Evolutionary conservation across 148 eudicot species (phyloP), one percentile per base, ranked within the genome.

Genomic region (Chenopodium formosanum): DNA sequence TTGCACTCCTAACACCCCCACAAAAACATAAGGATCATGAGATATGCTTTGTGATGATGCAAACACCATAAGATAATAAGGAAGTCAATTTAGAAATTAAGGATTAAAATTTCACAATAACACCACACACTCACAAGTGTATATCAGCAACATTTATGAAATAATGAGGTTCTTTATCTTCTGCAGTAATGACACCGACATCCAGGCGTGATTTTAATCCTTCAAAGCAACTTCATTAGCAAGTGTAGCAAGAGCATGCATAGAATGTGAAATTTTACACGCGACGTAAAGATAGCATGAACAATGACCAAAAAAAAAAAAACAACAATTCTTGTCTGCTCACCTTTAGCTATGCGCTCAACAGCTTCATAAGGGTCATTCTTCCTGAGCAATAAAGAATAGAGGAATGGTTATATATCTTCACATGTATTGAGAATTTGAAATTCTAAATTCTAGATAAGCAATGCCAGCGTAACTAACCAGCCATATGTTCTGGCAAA

Each of bases 61-160:
- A 37, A 37, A 10, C 52, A 63, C 77, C 70, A 76, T 10, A 81
- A 50, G 52, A 53, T 44, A 47, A 20, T 34, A 10, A 60, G 70
- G 32, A 75, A 78, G 23, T 56, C 46, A 37, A 10, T 27, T 16
- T 19, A 20, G 23, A 63, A 62, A 63, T 4, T 12, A 1, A 44
- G 17, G 31, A 10, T 9, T 60, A 32, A 37, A n/a, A 9, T 7
- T 67, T 32, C 4, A 47, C 66, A 67, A 80, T 32, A 53, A 85
- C 63, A 68, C 68, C 73, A 31, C 77, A 31, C 77, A 72, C 99
- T 92, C 90, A 96, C 99, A 96, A 90, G 87, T 96, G 99, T 79
- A 92, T 83, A 86, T 96, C 99, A 75, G 99, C 99, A 75, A 93
- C 98, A 87, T 96, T 96, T 78, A 92, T 86, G 82, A 94, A 96